Percentiles rank a stretch among this genome's conserved stretches.
Evolutionary conservation across 306 rosid species (phyloP).

Genomic region (Quercus agrifolia): DNA sequence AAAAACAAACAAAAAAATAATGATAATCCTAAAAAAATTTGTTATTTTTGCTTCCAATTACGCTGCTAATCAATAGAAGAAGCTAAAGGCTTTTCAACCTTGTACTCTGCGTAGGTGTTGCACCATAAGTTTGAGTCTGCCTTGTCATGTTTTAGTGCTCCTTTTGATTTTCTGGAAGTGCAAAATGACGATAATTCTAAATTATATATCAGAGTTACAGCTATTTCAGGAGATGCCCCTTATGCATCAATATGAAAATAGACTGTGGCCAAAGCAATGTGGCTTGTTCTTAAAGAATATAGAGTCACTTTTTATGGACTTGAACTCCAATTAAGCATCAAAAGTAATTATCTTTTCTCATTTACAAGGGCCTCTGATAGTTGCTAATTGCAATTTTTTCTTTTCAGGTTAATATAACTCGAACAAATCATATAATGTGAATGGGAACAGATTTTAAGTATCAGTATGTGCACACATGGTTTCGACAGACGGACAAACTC

Average conservation of each 20-base stretch:
- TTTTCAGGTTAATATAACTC: constrained; percentile 84
- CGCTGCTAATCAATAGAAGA: not conserved
- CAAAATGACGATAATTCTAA: not conserved
- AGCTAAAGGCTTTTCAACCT: not conserved
- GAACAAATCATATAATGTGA: constrained; percentile 93
- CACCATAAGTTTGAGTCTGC: not conserved
- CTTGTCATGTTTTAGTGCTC: too few species aligned
- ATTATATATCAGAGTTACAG: not conserved
- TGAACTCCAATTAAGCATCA: constrained; percentile 7
- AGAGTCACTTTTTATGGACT: constrained; percentile 2
- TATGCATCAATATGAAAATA: not conserved
- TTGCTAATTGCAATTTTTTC: constrained; percentile 20
- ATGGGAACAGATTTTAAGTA: constrained; percentile 99
- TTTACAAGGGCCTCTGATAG: constrained; percentile 20
- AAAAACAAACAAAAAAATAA: too few species aligned
- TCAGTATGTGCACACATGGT: constrained; percentile 88
- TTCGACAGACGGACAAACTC: constrained; percentile 82
- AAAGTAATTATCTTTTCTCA: constrained; percentile 5
- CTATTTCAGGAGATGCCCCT: not conserved
- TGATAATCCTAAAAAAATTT: too few species aligned
- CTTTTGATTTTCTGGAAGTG: not conserved
- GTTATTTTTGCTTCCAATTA: too few species aligned
- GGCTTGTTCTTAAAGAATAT: not conserved
- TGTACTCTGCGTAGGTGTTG: not conserved
- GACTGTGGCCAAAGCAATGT: not conserved